These are phyloP conservation scores for Scheffersomyces illinoinensis DNA, from an alignment of 1,139 yeast species.

Conservation along the genomic window DNA sequence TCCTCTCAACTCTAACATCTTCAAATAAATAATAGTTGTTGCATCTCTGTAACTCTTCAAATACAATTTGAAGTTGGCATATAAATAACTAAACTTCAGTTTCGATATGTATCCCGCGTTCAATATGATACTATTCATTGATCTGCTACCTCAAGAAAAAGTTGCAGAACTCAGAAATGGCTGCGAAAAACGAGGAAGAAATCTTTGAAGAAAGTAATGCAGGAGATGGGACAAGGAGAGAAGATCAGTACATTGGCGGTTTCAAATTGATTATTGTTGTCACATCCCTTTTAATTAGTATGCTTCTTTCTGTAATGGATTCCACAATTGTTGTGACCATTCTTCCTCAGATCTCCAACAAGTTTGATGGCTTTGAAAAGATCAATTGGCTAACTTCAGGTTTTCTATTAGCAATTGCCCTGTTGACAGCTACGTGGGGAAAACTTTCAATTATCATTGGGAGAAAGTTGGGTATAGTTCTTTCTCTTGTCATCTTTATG, in stretches of 20 bases:
- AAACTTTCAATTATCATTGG: conserved; percentile 17
- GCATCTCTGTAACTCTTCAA: background rate
- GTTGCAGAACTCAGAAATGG: background rate
- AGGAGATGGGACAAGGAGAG: conserved; percentile 16
- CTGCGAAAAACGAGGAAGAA: background rate
- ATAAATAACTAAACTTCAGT: background rate
- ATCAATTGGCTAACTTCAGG: conserved; percentile 17
- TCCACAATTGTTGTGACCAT: conserved; percentile 18
- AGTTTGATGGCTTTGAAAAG: conserved; percentile 12
- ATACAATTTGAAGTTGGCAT: background rate
- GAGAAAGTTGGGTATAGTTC: conserved; percentile 12
- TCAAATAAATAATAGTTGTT: background rate
- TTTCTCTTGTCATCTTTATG: conserved; percentile 13
- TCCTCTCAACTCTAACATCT: background rate
- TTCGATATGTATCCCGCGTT: background rate
- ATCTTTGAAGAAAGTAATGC: conserved; percentile 13
- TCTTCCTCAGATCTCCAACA: conserved; percentile 13
- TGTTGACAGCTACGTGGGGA: conserved; percentile 15
- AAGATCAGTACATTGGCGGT: conserved; percentile 13
- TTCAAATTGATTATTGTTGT: conserved; percentile 7
- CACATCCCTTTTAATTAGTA: conserved; percentile 4
- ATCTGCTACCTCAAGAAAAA: too few species aligned
- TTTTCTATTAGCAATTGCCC: conserved; percentile 14
- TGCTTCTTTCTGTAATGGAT: conserved; percentile 18
- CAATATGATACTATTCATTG: background rate